These are phyloP conservation scores for Paramecium primaurelia DNA, from an alignment of 73 alveolate species.

Conservation along the genomic window DNA sequence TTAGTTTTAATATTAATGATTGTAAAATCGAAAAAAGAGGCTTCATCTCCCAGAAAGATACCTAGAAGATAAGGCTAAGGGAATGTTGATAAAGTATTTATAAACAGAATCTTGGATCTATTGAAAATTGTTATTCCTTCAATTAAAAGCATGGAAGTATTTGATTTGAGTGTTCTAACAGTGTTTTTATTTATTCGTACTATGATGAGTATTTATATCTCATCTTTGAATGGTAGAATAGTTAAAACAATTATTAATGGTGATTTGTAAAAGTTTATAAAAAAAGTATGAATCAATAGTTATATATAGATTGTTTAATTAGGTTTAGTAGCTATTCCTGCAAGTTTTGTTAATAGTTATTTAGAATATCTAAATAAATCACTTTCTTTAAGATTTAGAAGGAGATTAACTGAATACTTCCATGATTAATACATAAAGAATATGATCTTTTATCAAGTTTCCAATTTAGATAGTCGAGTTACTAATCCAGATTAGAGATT, in stretches of 20 bases:
- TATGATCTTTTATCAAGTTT: constrained; percentile 79
- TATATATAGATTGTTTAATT: constrained; percentile 63
- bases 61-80: constrained; percentile 66
- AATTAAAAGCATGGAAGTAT: constrained; percentile 63
- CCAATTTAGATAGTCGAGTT: constrained; percentile 81
- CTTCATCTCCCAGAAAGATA: constrained; percentile 12
- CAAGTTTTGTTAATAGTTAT: constrained; percentile 84
- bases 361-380: constrained; percentile 73
- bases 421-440: constrained; percentile 75
- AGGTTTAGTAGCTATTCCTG: constrained; percentile 84
- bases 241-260: constrained; percentile 83
- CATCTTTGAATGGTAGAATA: constrained; percentile 86
- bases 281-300: constrained; percentile 32
- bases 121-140: constrained; percentile 82
- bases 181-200: constrained; percentile 66
- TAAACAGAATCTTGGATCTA: constrained; percentile 66
- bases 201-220: constrained; percentile 78
- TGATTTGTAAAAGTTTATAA: constrained; percentile 58
- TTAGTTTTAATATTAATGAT: background rate
- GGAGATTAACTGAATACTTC: constrained; percentile 75
- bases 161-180: constrained; percentile 69
- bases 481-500: constrained; percentile 86
- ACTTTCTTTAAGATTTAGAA: constrained; percentile 81
- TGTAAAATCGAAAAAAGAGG: constrained; percentile 2
- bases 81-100: constrained; percentile 78